A percentile compares a stretch with the other conserved stretches of the same genome.
These are phyloP conservation scores for Rhynchospora breviuscula DNA, from an alignment of 176 grass and related monocot genomes.

Conservation along the genomic window DNA sequence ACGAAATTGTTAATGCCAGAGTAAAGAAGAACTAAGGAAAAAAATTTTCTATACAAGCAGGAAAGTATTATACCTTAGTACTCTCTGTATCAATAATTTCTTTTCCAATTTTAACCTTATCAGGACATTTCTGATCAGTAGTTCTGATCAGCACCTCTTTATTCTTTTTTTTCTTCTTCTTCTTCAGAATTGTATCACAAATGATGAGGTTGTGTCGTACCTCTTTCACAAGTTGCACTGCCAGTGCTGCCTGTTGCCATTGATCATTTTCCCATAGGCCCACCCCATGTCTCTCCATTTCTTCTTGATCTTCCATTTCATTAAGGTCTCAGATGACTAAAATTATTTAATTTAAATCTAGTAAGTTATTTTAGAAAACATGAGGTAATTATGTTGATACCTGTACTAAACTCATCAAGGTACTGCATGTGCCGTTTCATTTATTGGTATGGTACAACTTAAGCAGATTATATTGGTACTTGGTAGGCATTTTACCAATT, in stretches of 20 bases:
- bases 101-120: neutral
- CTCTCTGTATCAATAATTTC: neutral
- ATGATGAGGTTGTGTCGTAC: conserved; percentile 31
- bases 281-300: conserved; percentile 53
- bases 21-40: neutral
- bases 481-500: neutral
- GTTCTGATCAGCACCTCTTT: neutral
- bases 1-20: neutral
- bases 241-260: conserved; percentile 79
- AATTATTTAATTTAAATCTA: neutral
- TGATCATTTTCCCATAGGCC: conserved; percentile 67
- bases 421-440: neutral
- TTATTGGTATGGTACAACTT: neutral
- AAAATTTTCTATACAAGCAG: neutral
- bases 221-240: conserved; percentile 58
- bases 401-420: neutral
- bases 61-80: conserved; percentile 4
- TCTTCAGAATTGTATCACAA: conserved; percentile 32
- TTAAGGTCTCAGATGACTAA: neutral
- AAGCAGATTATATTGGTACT: neutral
- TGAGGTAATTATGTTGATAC: neutral
- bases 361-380: neutral
- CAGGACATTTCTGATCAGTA: neutral
- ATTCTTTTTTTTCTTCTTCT: conserved; percentile 42
- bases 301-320: conserved; percentile 19